These are phyloP conservation scores for Eucalyptus regnans DNA, from an alignment of 345 rosid genomes.

Conservation along the genomic window DNA sequence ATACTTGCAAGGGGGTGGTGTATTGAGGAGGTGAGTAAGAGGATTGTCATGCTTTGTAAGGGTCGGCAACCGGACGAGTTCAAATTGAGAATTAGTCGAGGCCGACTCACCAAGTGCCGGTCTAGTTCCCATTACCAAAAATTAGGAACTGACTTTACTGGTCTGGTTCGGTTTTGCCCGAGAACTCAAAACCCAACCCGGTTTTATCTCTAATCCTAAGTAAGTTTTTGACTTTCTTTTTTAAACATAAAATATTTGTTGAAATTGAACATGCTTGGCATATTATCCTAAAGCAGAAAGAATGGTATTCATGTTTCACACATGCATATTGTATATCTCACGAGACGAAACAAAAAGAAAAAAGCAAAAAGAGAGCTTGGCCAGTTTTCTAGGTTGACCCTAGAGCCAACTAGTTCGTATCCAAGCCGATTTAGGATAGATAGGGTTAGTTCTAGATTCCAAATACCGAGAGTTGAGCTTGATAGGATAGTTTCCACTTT, in stretches of 20 bases:
- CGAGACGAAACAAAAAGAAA: background rate
- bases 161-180: fast-evolving
- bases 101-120: background rate
- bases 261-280: background rate
- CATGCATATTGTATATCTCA: background rate
- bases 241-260: too few species aligned
- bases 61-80: fast-evolving
- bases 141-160: background rate
- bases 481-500: background rate
- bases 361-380: background rate
- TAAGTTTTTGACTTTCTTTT: background rate
- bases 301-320: background rate
- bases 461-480: background rate
- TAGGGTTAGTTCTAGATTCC: background rate
- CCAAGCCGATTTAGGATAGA: background rate
- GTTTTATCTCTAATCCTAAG: background rate
- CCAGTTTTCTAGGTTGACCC: background rate
- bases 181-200: fast-evolving
- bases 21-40: background rate
- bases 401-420: background rate
- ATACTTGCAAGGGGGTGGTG: background rate
- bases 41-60: background rate
- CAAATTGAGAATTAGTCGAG: background rate
- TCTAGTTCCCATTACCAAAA: background rate
- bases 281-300: background rate